These are phyloP conservation scores for Globisporangium splendens DNA, from an alignment of 352 stramenopile genomes.

Conservation along the genomic window DNA sequence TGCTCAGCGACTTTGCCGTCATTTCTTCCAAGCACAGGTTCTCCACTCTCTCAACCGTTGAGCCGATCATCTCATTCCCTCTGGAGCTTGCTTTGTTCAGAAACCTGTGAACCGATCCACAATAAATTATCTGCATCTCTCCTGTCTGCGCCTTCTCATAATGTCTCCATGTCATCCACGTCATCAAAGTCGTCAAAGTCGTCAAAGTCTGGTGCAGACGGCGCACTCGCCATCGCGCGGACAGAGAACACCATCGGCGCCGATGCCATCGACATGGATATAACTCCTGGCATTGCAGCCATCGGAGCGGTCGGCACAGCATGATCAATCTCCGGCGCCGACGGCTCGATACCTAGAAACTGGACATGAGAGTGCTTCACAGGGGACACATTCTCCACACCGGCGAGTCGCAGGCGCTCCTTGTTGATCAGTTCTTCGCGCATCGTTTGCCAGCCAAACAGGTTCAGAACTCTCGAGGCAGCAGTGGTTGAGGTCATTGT, in stretches of 20 bases:
- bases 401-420: conserved; percentile 37
- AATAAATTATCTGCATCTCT: not conserved
- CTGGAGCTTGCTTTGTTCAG: not conserved
- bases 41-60: no score
- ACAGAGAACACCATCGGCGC: conserved; percentile 12
- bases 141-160: not conserved
- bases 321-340: conserved; percentile 16
- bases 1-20: no score
- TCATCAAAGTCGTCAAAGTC: conserved; percentile 22
- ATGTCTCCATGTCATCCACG: conserved; percentile 10
- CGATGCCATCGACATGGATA: conserved; percentile 9
- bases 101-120: not conserved
- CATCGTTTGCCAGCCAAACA: conserved; percentile 47
- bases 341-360: conserved; percentile 14
- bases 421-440: conserved; percentile 40
- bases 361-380: conserved; percentile 16
- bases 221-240: conserved; percentile 13
- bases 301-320: conserved; percentile 11
- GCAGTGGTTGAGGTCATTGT: conserved; percentile 19
- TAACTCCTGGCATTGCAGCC: conserved; percentile 11
- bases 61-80: not conserved
- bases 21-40: no score
- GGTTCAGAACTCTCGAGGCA: conserved; percentile 18
- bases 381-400: conserved; percentile 14
- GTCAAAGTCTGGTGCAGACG: conserved; percentile 15